Percentiles rank a stretch among this genome's conserved stretches.
phyloP scores from a whole-genome alignment of 2,329 filamentous ascomycete species.

The Mariannaea sp. region DNA sequence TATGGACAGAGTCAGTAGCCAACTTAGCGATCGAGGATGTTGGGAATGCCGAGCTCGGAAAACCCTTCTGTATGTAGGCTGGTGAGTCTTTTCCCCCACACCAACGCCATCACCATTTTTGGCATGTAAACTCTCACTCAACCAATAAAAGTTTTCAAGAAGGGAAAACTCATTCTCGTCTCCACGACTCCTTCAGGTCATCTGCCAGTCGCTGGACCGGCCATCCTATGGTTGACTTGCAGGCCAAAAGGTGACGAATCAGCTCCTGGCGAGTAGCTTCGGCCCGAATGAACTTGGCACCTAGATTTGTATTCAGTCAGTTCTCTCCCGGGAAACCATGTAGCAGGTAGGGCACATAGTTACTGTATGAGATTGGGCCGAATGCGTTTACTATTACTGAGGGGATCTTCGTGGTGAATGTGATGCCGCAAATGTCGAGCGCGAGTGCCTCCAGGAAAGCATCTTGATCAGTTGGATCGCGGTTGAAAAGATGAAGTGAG shows the following conservation, averaged over 20 bases:
- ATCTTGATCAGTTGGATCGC: slow-evolving; percentile 6
- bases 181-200: slow-evolving; percentile 39
- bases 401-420: slow-evolving; percentile 49
- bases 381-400: slow-evolving; percentile 54
- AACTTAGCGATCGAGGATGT: background rate
- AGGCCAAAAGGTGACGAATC: slow-evolving; percentile 41
- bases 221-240: slow-evolving; percentile 45
- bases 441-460: slow-evolving; percentile 43
- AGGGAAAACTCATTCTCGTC: background rate
- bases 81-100: background rate
- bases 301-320: slow-evolving; percentile 18
- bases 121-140: background rate
- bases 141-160: background rate
- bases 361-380: slow-evolving; percentile 54
- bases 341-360: slow-evolving; percentile 18
- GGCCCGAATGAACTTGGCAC: slow-evolving; percentile 39
- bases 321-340: too few species aligned
- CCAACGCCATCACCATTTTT: background rate
- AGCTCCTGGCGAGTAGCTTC: slow-evolving; percentile 41
- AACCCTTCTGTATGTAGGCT: slow-evolving; percentile 24
- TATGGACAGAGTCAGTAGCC: background rate
- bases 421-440: slow-evolving; percentile 49
- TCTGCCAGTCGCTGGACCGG: slow-evolving; percentile 44
- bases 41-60: slow-evolving; percentile 36
- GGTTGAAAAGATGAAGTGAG: background rate